Conservation (phyloP, 1,284 basidiomycete genomes). For the Malassezia japonica region DNA sequence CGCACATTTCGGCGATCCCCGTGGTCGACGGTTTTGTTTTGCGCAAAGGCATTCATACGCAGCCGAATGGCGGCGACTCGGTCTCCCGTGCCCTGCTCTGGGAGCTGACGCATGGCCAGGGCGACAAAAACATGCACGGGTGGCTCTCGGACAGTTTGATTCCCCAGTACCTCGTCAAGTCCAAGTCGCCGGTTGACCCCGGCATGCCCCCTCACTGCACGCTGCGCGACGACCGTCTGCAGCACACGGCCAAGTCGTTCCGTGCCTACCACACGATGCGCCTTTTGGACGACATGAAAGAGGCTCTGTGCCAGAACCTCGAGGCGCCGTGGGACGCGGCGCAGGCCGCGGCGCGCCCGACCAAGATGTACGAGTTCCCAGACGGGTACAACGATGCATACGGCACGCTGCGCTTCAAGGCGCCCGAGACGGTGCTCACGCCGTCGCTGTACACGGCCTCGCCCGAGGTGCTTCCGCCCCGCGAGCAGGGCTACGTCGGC, state of each 20-base stretch:
- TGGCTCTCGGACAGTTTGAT: constrained; percentile 23
- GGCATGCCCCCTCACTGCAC: constrained; percentile 56
- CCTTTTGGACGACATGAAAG: constrained; percentile 88
- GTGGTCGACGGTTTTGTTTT: constrained; percentile 97
- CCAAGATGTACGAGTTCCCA: constrained; percentile 75
- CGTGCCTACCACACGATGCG: constrained; percentile 67
- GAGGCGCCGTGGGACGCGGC: constrained; percentile 81
- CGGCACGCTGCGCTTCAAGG: constrained; percentile 67
- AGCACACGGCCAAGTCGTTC: constrained; percentile 63
- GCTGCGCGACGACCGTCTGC: constrained; percentile 37
- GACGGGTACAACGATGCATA: constrained; percentile 83
- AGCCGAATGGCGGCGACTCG: constrained; percentile 37
- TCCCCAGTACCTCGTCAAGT: constrained; percentile 72
- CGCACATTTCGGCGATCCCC: constrained; percentile 79
- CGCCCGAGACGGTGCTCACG: constrained; percentile 82
- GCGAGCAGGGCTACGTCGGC: constrained; percentile 10
- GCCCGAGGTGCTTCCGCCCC: constrained; percentile 16
- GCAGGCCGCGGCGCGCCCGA: constrained; percentile 52
- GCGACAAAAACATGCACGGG: constrained; percentile 10
- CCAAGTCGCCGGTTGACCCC: constrained; percentile 60
- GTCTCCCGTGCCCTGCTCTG: constrained; percentile 23
- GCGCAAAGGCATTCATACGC: constrained; percentile 63
- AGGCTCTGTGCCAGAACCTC: constrained; percentile 71
- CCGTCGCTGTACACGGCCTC: constrained; percentile 58
- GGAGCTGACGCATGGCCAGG: constrained; percentile 26